Percentiles rank a stretch among this genome's conserved stretches.
Evolutionary conservation across 2,329 filamentous ascomycete genomes (phyloP).

Genomic region (Ilyonectria sp.): DNA sequence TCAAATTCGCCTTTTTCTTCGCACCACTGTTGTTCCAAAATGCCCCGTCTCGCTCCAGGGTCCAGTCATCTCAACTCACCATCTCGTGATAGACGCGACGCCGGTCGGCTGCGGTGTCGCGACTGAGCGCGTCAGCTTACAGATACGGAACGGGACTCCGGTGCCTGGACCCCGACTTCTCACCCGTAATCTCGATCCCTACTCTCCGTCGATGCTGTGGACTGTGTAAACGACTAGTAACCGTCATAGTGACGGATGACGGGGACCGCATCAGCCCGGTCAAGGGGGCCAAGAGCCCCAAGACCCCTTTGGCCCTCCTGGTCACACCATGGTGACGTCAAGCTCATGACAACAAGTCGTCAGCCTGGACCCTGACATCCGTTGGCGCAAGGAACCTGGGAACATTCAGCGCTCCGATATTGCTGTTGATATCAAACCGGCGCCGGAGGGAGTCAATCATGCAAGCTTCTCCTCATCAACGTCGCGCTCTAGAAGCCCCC

Average conservation of each 20-base stretch:
- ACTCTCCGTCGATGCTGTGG: not conserved
- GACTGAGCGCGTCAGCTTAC: slow-evolving; percentile 27
- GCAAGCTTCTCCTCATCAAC: slow-evolving; percentile 36
- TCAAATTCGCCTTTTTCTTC: slow-evolving; percentile 8
- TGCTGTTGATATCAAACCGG: slow-evolving; percentile 4
- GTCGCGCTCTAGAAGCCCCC: slow-evolving; percentile 16
- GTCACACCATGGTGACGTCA: slow-evolving; percentile 51
- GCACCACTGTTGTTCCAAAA: slow-evolving; percentile 1
- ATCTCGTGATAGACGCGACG: not conserved
- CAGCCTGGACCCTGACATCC: slow-evolving; percentile 31
- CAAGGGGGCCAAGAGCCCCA: slow-evolving; percentile 35
- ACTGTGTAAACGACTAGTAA: slow-evolving; percentile 19
- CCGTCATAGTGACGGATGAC: slow-evolving; percentile 47
- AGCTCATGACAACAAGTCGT: slow-evolving; percentile 28
- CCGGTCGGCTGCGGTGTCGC: slow-evolving; percentile 19
- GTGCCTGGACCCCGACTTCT: slow-evolving; percentile 50
- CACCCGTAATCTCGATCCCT: slow-evolving; percentile 52
- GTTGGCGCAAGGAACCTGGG: not conserved
- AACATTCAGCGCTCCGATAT: not conserved
- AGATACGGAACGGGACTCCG: slow-evolving; percentile 37
- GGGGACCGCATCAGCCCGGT: slow-evolving; percentile 31
- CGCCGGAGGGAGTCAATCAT: slow-evolving; percentile 26
- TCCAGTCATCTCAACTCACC: not conserved
- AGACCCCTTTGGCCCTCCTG: slow-evolving; percentile 34
- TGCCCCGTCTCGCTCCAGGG: slow-evolving; percentile 3